Conservation (phyloP, 2,329 filamentous ascomycete species). For the Clarireedia homoeocarpa region DNA sequence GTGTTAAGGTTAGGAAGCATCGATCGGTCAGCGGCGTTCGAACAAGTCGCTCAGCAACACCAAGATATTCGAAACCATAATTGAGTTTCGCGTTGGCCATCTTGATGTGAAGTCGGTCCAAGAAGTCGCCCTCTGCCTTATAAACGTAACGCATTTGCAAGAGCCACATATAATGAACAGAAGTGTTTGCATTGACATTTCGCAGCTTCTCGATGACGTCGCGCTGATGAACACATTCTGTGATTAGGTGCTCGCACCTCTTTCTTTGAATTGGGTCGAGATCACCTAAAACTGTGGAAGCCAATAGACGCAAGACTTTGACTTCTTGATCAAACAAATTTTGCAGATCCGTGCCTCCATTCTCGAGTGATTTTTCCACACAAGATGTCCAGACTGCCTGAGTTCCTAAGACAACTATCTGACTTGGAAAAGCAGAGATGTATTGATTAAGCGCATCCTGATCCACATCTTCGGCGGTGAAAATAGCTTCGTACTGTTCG, state of each 20-base stretch:
- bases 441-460: constrained; percentile 66
- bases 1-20: constrained; percentile 95
- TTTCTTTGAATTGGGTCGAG: constrained; percentile 80
- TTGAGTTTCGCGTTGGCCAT: constrained; percentile 95
- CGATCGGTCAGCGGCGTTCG: constrained; percentile 94
- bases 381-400: constrained; percentile 90
- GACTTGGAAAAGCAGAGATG: constrained; percentile 77
- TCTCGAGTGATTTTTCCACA: constrained; percentile 68
- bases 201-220: constrained; percentile 86
- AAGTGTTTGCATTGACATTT: constrained; percentile 61
- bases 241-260: constrained; percentile 98
- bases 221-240: constrained; percentile 95
- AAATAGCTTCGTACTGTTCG: constrained; percentile 71
- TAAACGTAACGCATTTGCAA: constrained; percentile 97
- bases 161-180: constrained; percentile 85
- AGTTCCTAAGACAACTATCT: constrained; percentile 90
- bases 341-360: constrained; percentile 62
- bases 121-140: constrained; percentile 67
- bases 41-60: constrained; percentile 91
- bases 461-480: constrained; percentile 64
- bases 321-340: constrained; percentile 75
- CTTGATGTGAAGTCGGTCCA: constrained; percentile 78
- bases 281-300: constrained; percentile 82
- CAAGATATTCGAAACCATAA: constrained; percentile 97
- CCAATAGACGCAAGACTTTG: constrained; percentile 75